phyloP scores from a whole-genome alignment of 495 filamentous ascomycete genomes.

The Terfezia claveryi region DNA sequence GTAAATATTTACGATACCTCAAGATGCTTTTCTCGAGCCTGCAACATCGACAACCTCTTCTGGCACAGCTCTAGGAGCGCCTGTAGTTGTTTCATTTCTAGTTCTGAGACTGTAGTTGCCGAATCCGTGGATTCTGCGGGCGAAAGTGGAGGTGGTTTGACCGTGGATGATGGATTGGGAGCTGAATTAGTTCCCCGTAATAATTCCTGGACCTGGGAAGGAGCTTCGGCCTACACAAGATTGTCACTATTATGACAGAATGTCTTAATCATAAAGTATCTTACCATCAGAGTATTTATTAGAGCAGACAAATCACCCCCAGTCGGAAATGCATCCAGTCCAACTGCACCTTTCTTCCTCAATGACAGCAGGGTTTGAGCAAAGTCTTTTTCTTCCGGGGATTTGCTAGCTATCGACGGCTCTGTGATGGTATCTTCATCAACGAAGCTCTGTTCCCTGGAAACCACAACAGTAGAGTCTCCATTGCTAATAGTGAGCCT shows the following conservation, averaged over 20 bases:
- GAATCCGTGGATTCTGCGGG: neutral
- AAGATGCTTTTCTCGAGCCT: neutral
- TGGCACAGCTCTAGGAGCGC: neutral
- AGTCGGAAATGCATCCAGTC: neutral
- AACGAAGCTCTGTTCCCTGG: neutral
- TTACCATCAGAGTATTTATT: neutral
- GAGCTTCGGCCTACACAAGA: neutral
- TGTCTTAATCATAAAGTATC: neutral
- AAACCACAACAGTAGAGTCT: neutral
- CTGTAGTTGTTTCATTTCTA: neutral
- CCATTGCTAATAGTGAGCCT: neutral
- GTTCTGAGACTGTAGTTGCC: neutral
- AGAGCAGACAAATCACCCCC: neutral
- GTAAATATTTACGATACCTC: neutral
- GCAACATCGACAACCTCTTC: neutral
- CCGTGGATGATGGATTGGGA: too few relatives aligned
- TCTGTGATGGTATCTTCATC: neutral
- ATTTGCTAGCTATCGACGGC: neutral
- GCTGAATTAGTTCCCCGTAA: neutral
- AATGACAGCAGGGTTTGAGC: neutral
- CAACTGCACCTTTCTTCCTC: neutral
- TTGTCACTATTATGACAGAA: neutral
- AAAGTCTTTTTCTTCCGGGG: neutral
- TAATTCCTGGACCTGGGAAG: neutral
- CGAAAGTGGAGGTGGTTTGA: neutral